Evolutionary conservation across 2,329 filamentous ascomycete species (phyloP).

Genomic region (Sphaerulina musiva): DNA sequence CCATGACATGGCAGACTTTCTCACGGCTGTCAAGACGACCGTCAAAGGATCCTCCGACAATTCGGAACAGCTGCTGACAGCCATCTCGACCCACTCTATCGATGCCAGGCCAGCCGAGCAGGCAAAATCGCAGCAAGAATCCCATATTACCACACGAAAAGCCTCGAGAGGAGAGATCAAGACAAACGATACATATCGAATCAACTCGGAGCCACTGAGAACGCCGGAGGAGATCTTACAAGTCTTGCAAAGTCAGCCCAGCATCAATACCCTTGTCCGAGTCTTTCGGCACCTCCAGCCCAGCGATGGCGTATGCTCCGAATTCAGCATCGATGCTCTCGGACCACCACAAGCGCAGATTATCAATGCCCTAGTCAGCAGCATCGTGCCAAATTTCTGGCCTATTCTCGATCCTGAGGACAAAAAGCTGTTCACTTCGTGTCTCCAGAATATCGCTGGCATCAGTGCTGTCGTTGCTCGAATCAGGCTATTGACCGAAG

Average conservation of each 20-base stretch:
- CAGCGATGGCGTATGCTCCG: conserved; percentile 12
- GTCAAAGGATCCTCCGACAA: conserved; percentile 7
- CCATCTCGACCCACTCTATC: conserved; percentile 7
- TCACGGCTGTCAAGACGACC: conserved; percentile 44
- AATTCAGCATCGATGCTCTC: conserved; percentile 56
- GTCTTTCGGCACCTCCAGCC: conserved; percentile 14
- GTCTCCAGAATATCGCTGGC: conserved; percentile 67
- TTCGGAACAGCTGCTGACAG: conserved; percentile 8
- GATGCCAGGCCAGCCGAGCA: neutral
- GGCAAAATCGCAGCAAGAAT: conserved; percentile 1
- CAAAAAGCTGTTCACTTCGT: conserved; percentile 51
- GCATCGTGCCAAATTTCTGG: conserved; percentile 82
- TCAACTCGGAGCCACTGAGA: neutral
- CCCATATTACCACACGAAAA: neutral
- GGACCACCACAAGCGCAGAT: conserved; percentile 67
- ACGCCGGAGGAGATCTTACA: conserved; percentile 29
- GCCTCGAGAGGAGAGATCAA: neutral
- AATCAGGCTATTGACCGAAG: conserved; percentile 43
- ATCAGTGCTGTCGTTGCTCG: conserved; percentile 70
- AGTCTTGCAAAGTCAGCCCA: conserved; percentile 38
- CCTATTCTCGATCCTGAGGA: conserved; percentile 45
- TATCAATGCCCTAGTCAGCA: conserved; percentile 64
- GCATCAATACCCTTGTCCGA: conserved; percentile 30
- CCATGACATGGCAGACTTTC: conserved; percentile 43
- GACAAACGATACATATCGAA: too few relatives aligned